Evolutionary conservation across 2,329 filamentous ascomycete genomes (phyloP), one percentile per base, ranked within the genome.

Genomic region (Colletotrichum zoysiae): DNA sequence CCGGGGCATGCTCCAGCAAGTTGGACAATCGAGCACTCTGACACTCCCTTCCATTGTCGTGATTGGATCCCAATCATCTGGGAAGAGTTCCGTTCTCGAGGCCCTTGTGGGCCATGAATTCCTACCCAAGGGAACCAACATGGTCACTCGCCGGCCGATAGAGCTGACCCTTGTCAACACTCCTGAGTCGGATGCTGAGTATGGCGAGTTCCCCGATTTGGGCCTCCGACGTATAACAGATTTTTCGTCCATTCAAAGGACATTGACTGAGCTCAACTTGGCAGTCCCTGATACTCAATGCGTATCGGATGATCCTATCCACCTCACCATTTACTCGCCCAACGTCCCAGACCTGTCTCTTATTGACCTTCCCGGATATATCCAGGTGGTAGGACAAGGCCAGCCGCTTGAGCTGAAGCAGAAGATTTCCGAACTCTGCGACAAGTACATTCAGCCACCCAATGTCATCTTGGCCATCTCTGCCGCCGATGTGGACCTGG

Each of bases 51-150:
- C 97, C 0, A 99, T 99, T 70, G 96, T 99, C n/a, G 96, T 99
- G 48, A 98, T 99, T 76, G 96, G 96, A 33, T 99, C 96, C 2
- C 96, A 99, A 80, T 99, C 96, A 0, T 98, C 96, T 0, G 96
- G 96, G 51, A 99, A 99, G 84, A 98, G 95, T 78, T 99, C 96
- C 1, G 96, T 99, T 1, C 82, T 99, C 59, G 96, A 99, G 81
- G 94, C 96, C 26, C 97, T 99, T 73, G 97, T 99, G 66, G 97
- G 96, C 6, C 96, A 99, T 78, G 96, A 99, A 77, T 99, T 99
- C 76, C 84, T 99, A 57, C 97, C 96, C 7, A 99, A 99, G 82
- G 96, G 96, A n/a, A 91, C 92, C 53, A 99, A 99, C 78, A 99
- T 99, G 96, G 96, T 99, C 61, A 99, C 96, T 11, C 89, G 97